Percentiles rank a stretch among this genome's conserved stretches.
Conservation (phyloP, 164 flowering plant genomes). For the Vitis cinerea region DNA sequence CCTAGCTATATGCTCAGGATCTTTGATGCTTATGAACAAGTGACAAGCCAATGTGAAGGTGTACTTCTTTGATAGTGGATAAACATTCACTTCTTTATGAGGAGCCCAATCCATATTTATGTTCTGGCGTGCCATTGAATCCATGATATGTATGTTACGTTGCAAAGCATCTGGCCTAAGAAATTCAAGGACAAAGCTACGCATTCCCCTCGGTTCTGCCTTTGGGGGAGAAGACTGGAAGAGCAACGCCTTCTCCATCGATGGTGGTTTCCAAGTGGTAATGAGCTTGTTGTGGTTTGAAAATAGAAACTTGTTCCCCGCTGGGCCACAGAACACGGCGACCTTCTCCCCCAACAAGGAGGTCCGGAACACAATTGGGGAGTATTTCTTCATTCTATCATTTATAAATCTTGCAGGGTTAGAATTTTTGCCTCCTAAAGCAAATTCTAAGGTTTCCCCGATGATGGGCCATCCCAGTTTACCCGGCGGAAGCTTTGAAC, state of each 20-base stretch:
- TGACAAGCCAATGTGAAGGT: slow-evolving; percentile 41
- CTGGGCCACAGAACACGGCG: slow-evolving; percentile 37
- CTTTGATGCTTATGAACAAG: slow-evolving; percentile 41
- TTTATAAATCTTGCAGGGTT: slow-evolving; percentile 37
- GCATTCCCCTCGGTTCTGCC: slow-evolving; percentile 30
- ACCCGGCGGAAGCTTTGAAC: slow-evolving; percentile 36
- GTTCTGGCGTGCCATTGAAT: slow-evolving; percentile 28
- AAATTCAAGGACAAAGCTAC: slow-evolving; percentile 33
- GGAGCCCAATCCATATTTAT: slow-evolving; percentile 1
- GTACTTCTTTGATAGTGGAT: slow-evolving; percentile 25
- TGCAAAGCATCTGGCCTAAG: slow-evolving; percentile 43
- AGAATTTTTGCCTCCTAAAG: slow-evolving; percentile 38
- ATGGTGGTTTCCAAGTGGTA: slow-evolving; percentile 39
- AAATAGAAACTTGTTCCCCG: slow-evolving; percentile 47
- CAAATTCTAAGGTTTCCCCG: slow-evolving; percentile 36
- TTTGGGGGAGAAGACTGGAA: slow-evolving; percentile 19
- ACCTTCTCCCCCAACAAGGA: slow-evolving; percentile 24
- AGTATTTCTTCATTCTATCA: slow-evolving; percentile 30
- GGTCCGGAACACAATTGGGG: slow-evolving; percentile 33
- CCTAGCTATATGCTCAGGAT: slow-evolving; percentile 22
- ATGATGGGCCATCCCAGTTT: slow-evolving; percentile 29
- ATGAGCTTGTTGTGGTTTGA: slow-evolving; percentile 57
- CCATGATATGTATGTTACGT: slow-evolving; percentile 39
- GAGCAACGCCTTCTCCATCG: slow-evolving; percentile 41
- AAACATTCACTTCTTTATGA: slow-evolving; percentile 5